These are phyloP conservation scores for Ophidiomyces ophidiicola DNA, from an alignment of 2,329 filamentous ascomycete species.

Conservation along the genomic window DNA sequence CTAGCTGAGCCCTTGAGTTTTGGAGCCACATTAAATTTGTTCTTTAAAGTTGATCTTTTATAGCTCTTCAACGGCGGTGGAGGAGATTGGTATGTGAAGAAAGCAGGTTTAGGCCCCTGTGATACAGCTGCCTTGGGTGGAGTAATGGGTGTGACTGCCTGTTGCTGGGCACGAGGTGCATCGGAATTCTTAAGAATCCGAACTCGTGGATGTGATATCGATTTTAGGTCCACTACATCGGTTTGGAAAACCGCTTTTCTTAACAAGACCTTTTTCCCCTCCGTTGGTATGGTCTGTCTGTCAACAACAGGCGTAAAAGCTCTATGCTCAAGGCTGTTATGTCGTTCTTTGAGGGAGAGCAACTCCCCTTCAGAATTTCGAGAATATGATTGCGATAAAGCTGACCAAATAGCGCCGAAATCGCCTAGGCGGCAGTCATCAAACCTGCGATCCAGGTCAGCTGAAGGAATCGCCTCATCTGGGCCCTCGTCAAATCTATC, in stretches of 20 bases:
- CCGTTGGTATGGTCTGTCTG: background rate
- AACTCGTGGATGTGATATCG: constrained; percentile 3
- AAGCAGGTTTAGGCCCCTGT: background rate
- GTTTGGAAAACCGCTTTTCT: background rate
- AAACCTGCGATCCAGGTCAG: constrained; percentile 1
- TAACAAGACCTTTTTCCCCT: constrained; percentile 6
- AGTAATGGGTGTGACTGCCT: background rate
- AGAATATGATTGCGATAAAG: constrained; percentile 23
- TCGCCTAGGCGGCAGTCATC: constrained; percentile 29
- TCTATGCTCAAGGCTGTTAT: no score
- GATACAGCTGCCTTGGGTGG: background rate
- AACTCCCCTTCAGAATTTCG: no score
- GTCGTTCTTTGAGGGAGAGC: no score
- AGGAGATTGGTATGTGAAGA: background rate
- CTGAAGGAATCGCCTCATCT: constrained; percentile 1
- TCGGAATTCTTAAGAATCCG: constrained; percentile 10
- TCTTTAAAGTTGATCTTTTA: background rate
- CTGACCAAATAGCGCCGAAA: constrained; percentile 33
- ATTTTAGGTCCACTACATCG: background rate
- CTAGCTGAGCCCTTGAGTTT: constrained; percentile 9
- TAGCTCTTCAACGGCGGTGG: background rate
- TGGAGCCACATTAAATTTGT: constrained; percentile 9
- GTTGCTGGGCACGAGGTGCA: background rate
- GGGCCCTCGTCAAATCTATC: background rate
- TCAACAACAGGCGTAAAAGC: no score